These are phyloP conservation scores for Talaromyces pinophilus DNA, from an alignment of 2,329 filamentous ascomycete genomes.

Conservation along the genomic window DNA sequence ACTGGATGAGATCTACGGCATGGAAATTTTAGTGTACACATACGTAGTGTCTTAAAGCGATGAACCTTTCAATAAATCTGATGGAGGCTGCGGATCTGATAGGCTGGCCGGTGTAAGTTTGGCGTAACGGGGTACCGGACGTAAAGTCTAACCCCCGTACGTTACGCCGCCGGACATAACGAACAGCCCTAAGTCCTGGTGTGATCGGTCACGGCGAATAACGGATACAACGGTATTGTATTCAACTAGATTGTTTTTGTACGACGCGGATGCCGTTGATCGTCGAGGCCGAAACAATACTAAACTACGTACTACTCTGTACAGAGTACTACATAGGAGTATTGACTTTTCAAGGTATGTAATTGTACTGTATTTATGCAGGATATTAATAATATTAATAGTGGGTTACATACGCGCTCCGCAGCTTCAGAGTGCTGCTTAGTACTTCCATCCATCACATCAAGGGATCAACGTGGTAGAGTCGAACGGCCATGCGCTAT, in stretches of 20 bases:
- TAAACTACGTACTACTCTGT: no score
- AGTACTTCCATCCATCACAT: background rate
- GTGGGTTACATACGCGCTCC: background rate
- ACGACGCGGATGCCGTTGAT: background rate
- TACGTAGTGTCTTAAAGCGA: background rate
- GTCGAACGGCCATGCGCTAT: background rate
- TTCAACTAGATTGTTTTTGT: background rate
- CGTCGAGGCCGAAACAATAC: background rate
- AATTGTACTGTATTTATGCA: slow-evolving; percentile 3
- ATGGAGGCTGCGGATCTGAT: background rate
- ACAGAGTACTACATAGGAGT: background rate
- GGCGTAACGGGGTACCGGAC: slow-evolving; percentile 1
- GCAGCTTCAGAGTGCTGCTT: background rate
- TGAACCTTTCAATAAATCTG: background rate
- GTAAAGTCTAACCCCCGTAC: background rate
- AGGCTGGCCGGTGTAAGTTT: slow-evolving; percentile 1
- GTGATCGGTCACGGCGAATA: background rate
- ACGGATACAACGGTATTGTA: background rate
- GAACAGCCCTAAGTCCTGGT: background rate
- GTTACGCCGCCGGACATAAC: slow-evolving; percentile 2
- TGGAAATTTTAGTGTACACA: background rate
- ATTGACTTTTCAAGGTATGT: background rate
- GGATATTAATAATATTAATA: background rate
- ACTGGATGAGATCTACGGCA: background rate
- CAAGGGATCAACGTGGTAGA: background rate